Base-by-base conservation (phyloP, 2,329 filamentous ascomycete species). In the Alternaria rosae region DNA sequence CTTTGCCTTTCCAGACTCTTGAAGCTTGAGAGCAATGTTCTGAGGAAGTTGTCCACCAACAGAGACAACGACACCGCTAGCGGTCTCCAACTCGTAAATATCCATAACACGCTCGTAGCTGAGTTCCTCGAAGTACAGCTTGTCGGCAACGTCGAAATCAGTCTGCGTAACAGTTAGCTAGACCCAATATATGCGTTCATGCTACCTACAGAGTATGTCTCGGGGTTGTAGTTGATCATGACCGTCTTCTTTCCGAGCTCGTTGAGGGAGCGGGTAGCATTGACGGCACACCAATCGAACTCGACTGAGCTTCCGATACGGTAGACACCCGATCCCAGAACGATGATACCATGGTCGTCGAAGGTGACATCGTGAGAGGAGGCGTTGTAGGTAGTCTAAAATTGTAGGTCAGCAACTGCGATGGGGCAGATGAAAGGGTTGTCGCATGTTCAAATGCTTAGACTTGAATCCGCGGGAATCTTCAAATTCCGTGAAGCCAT, bases 91-190 rank as follows among this genome's bases (percentile, higher is more conserved):
- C 80, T 98, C 95, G 79, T 97, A 97, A 69, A 98, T 98, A 80
- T 99, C 95, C 93, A 98, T 97, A 10, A 98, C 94, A 77, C 94
- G 91, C 83, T 98, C 95, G 78, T 97, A 98, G 80, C 91, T 95
- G 57, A 98, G 83, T 81, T 99, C 95, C 73, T 98, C 95, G 68
- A 99, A 99, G 82, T 98, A 99, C 6, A 99, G 87, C 74, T 89
- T 93, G 73, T 98, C 94, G 9, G 93, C 92, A 10, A 88, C 88
- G 72, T 99, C 95, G 77, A 91, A 94, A 80, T 98, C 95, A 0
- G 94, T 97, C 26, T 54, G 35, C 23, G 35, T 42, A 52, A 20
- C 62, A 58, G 54, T 74, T 52, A 72, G 70, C 47, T 3, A 58
- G 42, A 12, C 17, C n/a, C 32, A 20, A 6, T 53, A 21, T 28